Percentiles rank a stretch among this genome's conserved stretches.
phyloP scores from a whole-genome alignment of 306 rosid genomes.

The Pyrus bretschneideri region DNA sequence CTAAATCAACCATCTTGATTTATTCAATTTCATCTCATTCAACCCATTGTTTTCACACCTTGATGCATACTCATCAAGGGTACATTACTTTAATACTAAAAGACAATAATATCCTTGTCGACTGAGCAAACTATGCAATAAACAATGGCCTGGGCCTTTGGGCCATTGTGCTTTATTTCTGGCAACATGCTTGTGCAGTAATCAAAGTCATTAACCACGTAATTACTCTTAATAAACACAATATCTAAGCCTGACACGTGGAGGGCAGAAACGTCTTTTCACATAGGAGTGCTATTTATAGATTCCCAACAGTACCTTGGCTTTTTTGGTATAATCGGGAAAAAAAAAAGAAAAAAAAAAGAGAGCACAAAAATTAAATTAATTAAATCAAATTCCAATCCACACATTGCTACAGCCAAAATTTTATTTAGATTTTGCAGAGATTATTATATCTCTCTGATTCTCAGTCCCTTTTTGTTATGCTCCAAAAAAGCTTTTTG shows the following conservation, averaged over 20 bases:
- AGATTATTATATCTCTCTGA: conserved; percentile 3
- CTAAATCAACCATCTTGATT: neutral
- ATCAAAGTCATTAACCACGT: conserved; percentile 4
- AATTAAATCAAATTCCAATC: conserved; percentile 7
- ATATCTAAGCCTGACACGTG: conserved; percentile 19
- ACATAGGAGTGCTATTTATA: neutral
- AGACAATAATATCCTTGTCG: neutral
- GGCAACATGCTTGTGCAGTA: conserved; percentile 7
- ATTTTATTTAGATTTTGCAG: conserved; percentile 32
- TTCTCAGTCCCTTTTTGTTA: conserved; percentile 2
- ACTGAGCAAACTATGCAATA: neutral
- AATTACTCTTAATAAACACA: neutral
- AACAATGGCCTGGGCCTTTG: conserved; percentile 3
- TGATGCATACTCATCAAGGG: too few species aligned
- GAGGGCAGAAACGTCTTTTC: conserved; percentile 42
- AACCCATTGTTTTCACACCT: neutral
- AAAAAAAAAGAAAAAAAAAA: neutral
- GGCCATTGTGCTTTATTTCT: neutral
- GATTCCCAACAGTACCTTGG: conserved; percentile 25
- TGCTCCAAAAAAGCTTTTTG: conserved; percentile 2
- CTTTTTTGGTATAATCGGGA: neutral
- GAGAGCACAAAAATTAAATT: neutral
- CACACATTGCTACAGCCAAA: conserved; percentile 13
- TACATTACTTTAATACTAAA: neutral
- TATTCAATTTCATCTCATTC: neutral